Base-by-base conservation (phyloP, 169 alveolate species). In the Theileria annulata region DNA sequence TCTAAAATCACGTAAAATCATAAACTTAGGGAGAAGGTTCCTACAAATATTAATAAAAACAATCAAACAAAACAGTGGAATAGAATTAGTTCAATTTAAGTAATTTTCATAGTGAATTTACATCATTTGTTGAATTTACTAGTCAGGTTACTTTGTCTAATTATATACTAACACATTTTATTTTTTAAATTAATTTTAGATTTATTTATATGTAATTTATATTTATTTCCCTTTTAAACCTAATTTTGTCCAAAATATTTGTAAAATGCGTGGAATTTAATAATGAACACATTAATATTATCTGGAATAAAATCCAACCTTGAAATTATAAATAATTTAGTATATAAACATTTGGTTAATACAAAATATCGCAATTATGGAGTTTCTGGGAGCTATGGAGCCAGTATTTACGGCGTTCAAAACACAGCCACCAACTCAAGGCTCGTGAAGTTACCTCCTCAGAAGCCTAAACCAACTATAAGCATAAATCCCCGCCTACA, bases 311-410 rank as follows among this genome's bases (percentile, higher is more conserved):
- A 2, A 49, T 25, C 67, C 10, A 19, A 6, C n/a, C 12, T 37
- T 69, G 21, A 33, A 69, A n/a, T 54, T 0, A 0, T 25, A 30
- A 37, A 27, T 27, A 27, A 21, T n/a, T n/a, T 62, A n/a, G 19
- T 21, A 6, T 37, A 10, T 15, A 62, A 62, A 27, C 48, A 23
- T 21, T 19, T 62, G 6, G 1, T 68, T 48, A 68, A 72, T 28
- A 21, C 4, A 28, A 73, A 75, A 3, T 63, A 63, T 75, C 75
- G 83, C 79, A 59, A 30, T 27, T 84, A 77, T 30, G 86, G 87
- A 2, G 90, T 84, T 42, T 77, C 87, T 31, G 87, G 87, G n/a
- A 76, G 90, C 54, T 84, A 77, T 59, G 90, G 90, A 21, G 77
- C 87, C 19, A 84, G 83, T 58, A 76, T 84, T 23, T 84, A 84